phyloP scores from a whole-genome alignment of 306 rosid genomes.

The Carpinus viminea region DNA sequence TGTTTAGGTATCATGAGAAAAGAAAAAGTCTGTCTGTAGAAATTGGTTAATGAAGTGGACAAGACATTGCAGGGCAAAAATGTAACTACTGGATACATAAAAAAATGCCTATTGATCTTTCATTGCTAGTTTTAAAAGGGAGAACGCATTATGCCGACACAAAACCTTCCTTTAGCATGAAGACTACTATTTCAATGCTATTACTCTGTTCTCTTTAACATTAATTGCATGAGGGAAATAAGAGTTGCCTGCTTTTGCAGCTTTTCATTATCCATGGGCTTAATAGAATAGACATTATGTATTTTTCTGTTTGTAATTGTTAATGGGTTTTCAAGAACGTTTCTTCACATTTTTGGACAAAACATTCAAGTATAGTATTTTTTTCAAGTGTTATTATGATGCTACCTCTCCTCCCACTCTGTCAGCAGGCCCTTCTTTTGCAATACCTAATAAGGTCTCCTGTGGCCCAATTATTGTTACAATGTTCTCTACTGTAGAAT shows the following conservation, averaged over 20 bases:
- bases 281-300: too few species aligned
- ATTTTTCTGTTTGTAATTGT: background rate
- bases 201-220: background rate
- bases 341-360: background rate
- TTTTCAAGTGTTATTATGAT: background rate
- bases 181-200: background rate
- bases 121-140: background rate
- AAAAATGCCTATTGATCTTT: background rate
- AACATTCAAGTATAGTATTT: background rate
- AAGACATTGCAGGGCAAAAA: background rate
- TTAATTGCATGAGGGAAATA: background rate
- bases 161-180: background rate
- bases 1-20: background rate
- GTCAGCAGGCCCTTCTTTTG: too few species aligned
- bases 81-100: background rate
- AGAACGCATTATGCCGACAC: background rate
- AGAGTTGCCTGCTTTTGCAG: background rate
- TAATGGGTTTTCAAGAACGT: background rate
- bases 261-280: background rate
- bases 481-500: too few species aligned
- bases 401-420: background rate
- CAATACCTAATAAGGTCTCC: too few species aligned
- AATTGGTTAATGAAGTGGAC: background rate
- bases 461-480: too few species aligned
- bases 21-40: too few species aligned